Evolutionary conservation across 2,329 filamentous ascomycete genomes (phyloP).

Genomic region (Domatiomyces catenatus): DNA sequence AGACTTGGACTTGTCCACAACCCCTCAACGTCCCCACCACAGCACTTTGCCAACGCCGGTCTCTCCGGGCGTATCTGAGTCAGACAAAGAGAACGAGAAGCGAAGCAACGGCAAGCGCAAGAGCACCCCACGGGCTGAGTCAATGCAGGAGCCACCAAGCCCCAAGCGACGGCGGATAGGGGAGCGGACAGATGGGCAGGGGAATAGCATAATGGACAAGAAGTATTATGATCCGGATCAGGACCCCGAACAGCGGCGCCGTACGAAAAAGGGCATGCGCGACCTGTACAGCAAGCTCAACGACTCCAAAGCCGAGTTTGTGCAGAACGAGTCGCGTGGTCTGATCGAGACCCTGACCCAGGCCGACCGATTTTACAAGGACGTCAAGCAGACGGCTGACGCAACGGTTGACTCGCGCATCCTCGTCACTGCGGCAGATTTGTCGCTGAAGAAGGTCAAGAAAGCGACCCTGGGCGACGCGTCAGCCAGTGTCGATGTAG

Average conservation of each 20-base stretch:
- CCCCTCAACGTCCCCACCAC: slow-evolving; percentile 5
- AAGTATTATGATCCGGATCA: slow-evolving; percentile 69
- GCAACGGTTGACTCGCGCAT: slow-evolving; percentile 82
- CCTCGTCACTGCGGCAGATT: slow-evolving; percentile 63
- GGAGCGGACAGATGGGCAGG: not conserved
- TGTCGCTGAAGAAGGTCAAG: slow-evolving; percentile 63
- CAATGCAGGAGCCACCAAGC: not conserved
- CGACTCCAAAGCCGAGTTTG: slow-evolving; percentile 50
- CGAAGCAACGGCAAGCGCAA: slow-evolving; percentile 28
- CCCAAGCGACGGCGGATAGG: not conserved
- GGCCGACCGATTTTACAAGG: slow-evolving; percentile 49
- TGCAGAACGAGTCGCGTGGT: slow-evolving; percentile 49
- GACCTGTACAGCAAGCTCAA: slow-evolving; percentile 48
- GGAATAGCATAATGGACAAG: slow-evolving; percentile 24
- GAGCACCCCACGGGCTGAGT: slow-evolving; percentile 8
- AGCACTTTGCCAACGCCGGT: slow-evolving; percentile 1
- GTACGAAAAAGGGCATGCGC: slow-evolving; percentile 54
- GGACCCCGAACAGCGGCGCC: slow-evolving; percentile 54
- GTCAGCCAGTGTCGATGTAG: slow-evolving; percentile 65
- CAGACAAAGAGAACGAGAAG: slow-evolving; percentile 36
- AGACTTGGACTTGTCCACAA: slow-evolving; percentile 26
- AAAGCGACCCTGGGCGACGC: slow-evolving; percentile 58
- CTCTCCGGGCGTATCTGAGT: slow-evolving; percentile 25
- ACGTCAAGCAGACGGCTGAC: slow-evolving; percentile 76
- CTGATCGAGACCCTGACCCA: slow-evolving; percentile 50